Evolutionary conservation across 129 eudicot species (phyloP).

Genomic region (Silybum marianum): DNA sequence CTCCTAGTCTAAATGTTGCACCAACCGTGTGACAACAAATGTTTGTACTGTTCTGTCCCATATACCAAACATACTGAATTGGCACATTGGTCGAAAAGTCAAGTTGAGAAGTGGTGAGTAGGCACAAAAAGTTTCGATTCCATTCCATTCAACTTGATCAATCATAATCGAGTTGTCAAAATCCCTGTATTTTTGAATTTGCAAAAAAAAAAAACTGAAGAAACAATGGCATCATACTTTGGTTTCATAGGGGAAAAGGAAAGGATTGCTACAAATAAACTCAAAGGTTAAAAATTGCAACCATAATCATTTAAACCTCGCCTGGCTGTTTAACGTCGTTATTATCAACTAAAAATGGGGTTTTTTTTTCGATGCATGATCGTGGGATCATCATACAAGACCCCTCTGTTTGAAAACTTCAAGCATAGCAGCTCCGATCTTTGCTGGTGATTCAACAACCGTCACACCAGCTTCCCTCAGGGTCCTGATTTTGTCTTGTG

Average conservation of each 20-base stretch:
- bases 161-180: conserved; percentile 29
- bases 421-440: conserved; percentile 89
- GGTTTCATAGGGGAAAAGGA: conserved; percentile 28
- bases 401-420: conserved; percentile 98
- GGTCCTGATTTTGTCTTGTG: conserved; percentile 96
- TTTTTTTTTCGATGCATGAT: conserved; percentile 24
- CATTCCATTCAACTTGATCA: conserved; percentile 29
- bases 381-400: conserved; percentile 44
- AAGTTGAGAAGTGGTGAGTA: not conserved
- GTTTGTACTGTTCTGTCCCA: not conserved
- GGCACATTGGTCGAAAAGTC: not conserved
- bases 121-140: conserved; percentile 24
- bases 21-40: too few species aligned
- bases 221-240: conserved; percentile 33
- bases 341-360: conserved; percentile 38
- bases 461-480: conserved; percentile 92
- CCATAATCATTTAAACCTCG: conserved; percentile 24
- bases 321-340: conserved; percentile 35
- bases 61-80: not conserved
- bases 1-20: too few species aligned
- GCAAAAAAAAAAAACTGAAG: conserved; percentile 24
- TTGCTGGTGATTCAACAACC: conserved; percentile 95
- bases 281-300: conserved; percentile 23
- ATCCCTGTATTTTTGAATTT: conserved; percentile 23
- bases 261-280: conserved; percentile 15